Evolutionary conservation across 164 flowering plant species (phyloP).

Genomic region (Vitis rupestris): DNA sequence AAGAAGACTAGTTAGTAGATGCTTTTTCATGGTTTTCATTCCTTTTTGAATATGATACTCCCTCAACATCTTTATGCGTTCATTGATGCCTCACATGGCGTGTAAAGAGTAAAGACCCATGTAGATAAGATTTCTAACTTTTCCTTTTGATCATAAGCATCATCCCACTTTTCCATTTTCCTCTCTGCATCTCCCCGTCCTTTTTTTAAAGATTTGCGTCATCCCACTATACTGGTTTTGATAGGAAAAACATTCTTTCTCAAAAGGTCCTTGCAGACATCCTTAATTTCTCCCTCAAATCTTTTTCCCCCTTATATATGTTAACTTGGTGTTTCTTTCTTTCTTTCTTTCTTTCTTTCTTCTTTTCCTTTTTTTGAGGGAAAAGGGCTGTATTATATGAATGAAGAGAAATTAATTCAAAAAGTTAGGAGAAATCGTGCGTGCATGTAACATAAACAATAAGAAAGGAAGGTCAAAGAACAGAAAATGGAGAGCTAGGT

Average conservation of each 20-base stretch:
- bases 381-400: neutral
- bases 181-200: conserved; percentile 1
- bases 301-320: neutral
- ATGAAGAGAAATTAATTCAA: neutral
- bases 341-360: neutral
- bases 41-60: neutral
- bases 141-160: neutral
- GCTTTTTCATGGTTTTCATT: neutral
- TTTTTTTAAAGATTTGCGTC: conserved; percentile 28
- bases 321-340: neutral
- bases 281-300: conserved; percentile 6
- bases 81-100: conserved; percentile 13
- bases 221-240: conserved; percentile 11
- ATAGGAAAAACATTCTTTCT: conserved; percentile 8
- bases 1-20: conserved; percentile 1
- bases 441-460: neutral
- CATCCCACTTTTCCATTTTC: neutral
- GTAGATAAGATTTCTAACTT: conserved; percentile 19
- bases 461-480: conserved; percentile 5
- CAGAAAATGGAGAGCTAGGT: neutral
- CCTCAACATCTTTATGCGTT: conserved; percentile 1
- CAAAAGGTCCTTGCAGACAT: neutral
- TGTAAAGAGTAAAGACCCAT: conserved; percentile 31
- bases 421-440: neutral
- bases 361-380: neutral